Evolutionary conservation across 2,329 filamentous ascomycete species (phyloP).

Genomic region (Diaporthe australafricana): DNA sequence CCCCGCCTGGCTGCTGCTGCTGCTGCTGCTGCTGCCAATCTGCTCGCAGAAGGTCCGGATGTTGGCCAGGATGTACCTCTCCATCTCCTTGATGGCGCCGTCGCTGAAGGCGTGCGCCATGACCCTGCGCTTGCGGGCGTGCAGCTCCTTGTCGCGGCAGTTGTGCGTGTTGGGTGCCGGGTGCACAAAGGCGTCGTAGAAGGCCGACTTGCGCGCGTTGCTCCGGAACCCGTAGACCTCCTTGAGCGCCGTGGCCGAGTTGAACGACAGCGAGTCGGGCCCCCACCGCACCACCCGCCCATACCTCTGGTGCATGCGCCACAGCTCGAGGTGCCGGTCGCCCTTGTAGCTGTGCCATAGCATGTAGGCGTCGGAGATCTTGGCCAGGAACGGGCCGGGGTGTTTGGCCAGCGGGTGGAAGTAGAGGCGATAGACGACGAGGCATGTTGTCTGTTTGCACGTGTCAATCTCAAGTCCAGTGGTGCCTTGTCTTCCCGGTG

Average conservation of each 20-base stretch:
- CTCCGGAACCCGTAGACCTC: constrained; percentile 74
- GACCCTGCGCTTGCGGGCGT: constrained; percentile 78
- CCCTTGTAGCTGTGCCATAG: constrained; percentile 82
- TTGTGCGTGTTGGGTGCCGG: constrained; percentile 80
- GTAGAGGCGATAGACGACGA: constrained; percentile 68
- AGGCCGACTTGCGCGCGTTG: constrained; percentile 76
- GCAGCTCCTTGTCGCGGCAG: constrained; percentile 73
- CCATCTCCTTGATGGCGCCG: constrained; percentile 74
- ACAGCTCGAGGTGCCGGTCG: constrained; percentile 79
- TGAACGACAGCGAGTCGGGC: constrained; percentile 82
- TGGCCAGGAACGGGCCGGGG: constrained; percentile 72
- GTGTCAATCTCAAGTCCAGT: constrained; percentile 14
- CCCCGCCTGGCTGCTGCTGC: too few species aligned
- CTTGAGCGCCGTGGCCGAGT: constrained; percentile 75
- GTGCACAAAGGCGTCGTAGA: constrained; percentile 80
- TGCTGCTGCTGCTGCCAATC: constrained; percentile 56
- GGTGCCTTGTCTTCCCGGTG: not conserved
- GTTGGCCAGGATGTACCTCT: constrained; percentile 74
- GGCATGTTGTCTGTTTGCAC: constrained; percentile 49
- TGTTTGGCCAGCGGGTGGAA: constrained; percentile 75
- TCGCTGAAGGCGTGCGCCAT: constrained; percentile 80
- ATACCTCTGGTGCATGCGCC: constrained; percentile 77
- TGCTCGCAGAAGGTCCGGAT: constrained; percentile 74
- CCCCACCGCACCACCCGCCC: constrained; percentile 79
- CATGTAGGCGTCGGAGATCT: constrained; percentile 72